Evolutionary conservation across 73 alveolate genomes (phyloP), one percentile per base, ranked within the genome.

Genomic region (Loxodes magnus): DNA sequence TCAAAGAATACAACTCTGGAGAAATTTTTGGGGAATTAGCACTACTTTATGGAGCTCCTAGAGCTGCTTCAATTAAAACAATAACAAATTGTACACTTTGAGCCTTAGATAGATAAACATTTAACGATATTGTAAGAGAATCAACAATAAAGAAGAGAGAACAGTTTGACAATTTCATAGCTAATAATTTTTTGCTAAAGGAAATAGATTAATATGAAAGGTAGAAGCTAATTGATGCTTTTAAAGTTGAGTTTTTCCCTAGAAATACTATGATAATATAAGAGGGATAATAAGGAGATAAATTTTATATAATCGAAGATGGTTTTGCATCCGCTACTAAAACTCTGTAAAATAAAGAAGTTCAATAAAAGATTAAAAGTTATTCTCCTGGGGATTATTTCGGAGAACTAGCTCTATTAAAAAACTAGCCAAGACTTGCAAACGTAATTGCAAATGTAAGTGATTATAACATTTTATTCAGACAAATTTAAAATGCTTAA

Each of bases 341-440:
- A 56, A 74, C 79, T 16, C 4, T 72, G 6, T 71, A 54, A 33
- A 9, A 9, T 9, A n/a, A n/a, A n/a, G n/a, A n/a, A n/a, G n/a
- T n/a, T n/a, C n/a, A n/a, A n/a, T n/a, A n/a, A n/a, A n/a, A n/a
- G n/a, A n/a, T 74, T n/a, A 65, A 70, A 51, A 48, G 54, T 3
- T 79, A 74, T 61, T 52, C 28, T 7, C 71, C 79, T 16, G 95
- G 96, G 4, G 96, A 85, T 44, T 90, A 85, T 67, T 90, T 90
- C 43, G 98, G 98, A 54, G 98, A 90, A 64, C 79, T 82, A 41
- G 98, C 98, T 30, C 73, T 90, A 25, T 74, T 90, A 25, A 80
- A 62, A 56, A 87, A 83, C 53, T 84, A 87, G 35, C 93, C 96
- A 5, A 81, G 98, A 75, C 90, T 87, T 20, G 96, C 95, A 23